Conservation (phyloP, 805 yeast species). For the Priceomyces carsonii region DNA sequence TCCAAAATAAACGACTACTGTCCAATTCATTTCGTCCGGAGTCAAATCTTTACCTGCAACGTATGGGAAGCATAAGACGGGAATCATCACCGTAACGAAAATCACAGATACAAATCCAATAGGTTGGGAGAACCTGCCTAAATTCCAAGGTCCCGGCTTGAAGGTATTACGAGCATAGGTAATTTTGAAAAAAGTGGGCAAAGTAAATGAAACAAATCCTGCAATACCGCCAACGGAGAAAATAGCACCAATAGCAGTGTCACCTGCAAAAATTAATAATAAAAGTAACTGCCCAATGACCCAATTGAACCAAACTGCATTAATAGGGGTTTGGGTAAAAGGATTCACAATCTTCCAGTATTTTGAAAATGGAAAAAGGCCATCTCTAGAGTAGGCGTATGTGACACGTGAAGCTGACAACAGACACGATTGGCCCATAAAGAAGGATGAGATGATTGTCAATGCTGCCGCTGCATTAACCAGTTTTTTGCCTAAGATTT, state of each 20-base stretch:
- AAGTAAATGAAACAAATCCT: slow-evolving; percentile 64
- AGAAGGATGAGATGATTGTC: slow-evolving; percentile 41
- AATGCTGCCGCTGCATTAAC: slow-evolving; percentile 38
- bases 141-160: slow-evolving; percentile 66
- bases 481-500: slow-evolving; percentile 42
- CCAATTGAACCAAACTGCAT: slow-evolving; percentile 63
- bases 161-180: slow-evolving; percentile 54
- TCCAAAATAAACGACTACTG: slow-evolving; percentile 60
- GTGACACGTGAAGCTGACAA: slow-evolving; percentile 68
- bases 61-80: slow-evolving; percentile 59
- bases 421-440: slow-evolving; percentile 49
- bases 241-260: slow-evolving; percentile 66
- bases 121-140: slow-evolving; percentile 54
- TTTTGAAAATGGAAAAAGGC: slow-evolving; percentile 59
- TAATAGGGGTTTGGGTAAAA: slow-evolving; percentile 59
- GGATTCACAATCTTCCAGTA: slow-evolving; percentile 51
- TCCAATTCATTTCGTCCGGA: slow-evolving; percentile 60
- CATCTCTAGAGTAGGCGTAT: slow-evolving; percentile 68
- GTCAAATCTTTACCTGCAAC: slow-evolving; percentile 36
- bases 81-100: slow-evolving; percentile 56
- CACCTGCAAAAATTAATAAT: slow-evolving; percentile 62
- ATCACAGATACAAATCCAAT: slow-evolving; percentile 50
- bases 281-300: slow-evolving; percentile 55
- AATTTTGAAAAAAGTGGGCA: slow-evolving; percentile 61
- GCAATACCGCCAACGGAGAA: slow-evolving; percentile 75